Conservation (phyloP, 139 green algal genomes). For the Eudorina sp. region DNA sequence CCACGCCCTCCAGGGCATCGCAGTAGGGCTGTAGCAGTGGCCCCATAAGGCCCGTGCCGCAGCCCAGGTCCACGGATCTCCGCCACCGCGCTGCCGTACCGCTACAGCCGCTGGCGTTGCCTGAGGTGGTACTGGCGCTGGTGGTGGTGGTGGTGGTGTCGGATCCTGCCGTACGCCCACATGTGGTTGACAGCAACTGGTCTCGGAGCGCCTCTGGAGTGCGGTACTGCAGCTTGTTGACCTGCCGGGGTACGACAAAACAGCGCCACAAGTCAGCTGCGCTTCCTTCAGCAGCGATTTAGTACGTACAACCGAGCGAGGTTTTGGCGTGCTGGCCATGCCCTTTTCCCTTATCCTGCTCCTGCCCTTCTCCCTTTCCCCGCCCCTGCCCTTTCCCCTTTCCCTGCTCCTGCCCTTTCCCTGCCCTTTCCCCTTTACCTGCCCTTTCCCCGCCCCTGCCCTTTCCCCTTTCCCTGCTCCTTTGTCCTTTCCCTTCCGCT, state of each 20-base stretch:
- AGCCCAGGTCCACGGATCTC: constrained; percentile 70
- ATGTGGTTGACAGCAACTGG: constrained; percentile 5
- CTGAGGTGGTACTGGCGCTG: too few relatives aligned
- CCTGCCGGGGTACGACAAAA: not conserved
- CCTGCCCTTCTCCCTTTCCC: too few relatives aligned
- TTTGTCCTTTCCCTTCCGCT: too few relatives aligned
- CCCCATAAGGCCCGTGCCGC: constrained; percentile 77
- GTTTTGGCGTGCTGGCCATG: too few relatives aligned
- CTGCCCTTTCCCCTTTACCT: too few relatives aligned
- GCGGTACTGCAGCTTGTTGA: constrained; percentile 50
- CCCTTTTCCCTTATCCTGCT: too few relatives aligned
- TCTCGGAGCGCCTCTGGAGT: constrained; percentile 47
- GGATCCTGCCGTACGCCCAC: not conserved
- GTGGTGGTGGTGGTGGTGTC: not conserved
- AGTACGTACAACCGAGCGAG: too few relatives aligned
- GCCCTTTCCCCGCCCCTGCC: too few relatives aligned
- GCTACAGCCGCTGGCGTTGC: not conserved
- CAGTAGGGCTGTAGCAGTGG: constrained; percentile 61
- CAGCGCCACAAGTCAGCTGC: not conserved
- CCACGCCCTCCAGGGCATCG: constrained; percentile 60
- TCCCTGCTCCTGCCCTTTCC: too few relatives aligned
- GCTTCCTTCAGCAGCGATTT: not conserved
- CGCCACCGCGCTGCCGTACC: not conserved
- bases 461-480: too few relatives aligned
- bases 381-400: too few relatives aligned